Conservation (phyloP, 1,139 yeast genomes). For the Blastobotrys raffinosifermentans region DNA sequence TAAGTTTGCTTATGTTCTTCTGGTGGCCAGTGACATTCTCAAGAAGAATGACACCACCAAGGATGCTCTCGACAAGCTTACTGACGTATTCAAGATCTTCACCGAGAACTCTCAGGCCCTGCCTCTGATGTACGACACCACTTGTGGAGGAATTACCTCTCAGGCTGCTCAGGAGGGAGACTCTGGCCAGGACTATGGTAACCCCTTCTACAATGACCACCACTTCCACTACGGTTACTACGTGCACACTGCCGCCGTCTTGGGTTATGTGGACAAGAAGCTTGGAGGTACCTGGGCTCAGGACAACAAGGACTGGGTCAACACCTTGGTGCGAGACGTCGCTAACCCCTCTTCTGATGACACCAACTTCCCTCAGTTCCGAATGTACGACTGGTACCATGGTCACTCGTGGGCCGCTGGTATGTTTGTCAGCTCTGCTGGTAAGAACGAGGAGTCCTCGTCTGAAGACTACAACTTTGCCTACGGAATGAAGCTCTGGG, state of each 20-base stretch:
- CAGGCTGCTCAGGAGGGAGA: slow-evolving; percentile 46
- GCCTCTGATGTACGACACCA: slow-evolving; percentile 66
- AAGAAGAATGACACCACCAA: slow-evolving; percentile 47
- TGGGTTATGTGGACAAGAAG: slow-evolving; percentile 57
- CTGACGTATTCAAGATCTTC: slow-evolving; percentile 49
- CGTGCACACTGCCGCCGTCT: slow-evolving; percentile 71
- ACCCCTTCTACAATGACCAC: slow-evolving; percentile 69
- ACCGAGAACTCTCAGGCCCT: slow-evolving; percentile 46
- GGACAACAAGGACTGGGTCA: slow-evolving; percentile 61
- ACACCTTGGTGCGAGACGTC: slow-evolving; percentile 62
- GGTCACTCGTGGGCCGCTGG: slow-evolving; percentile 91
- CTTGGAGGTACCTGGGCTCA: slow-evolving; percentile 61
- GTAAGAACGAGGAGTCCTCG: slow-evolving; percentile 73
- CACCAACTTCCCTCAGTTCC: slow-evolving; percentile 63
- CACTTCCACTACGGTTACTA: slow-evolving; percentile 80
- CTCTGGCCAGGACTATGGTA: slow-evolving; percentile 58
- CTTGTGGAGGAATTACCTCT: slow-evolving; percentile 63
- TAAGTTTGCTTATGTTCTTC: slow-evolving; percentile 65
- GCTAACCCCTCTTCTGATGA: slow-evolving; percentile 65
- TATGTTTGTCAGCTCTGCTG: slow-evolving; percentile 61
- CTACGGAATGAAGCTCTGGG: slow-evolving; percentile 82
- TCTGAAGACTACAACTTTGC: slow-evolving; percentile 79
- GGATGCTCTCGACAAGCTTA: slow-evolving; percentile 44
- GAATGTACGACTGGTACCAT: slow-evolving; percentile 73
- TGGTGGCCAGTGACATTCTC: slow-evolving; percentile 57